Percentiles rank a stretch among this genome's conserved stretches.
Evolutionary conservation across 2,329 filamentous ascomycete species (phyloP).

Genomic region (Diaporthe ilicicola): DNA sequence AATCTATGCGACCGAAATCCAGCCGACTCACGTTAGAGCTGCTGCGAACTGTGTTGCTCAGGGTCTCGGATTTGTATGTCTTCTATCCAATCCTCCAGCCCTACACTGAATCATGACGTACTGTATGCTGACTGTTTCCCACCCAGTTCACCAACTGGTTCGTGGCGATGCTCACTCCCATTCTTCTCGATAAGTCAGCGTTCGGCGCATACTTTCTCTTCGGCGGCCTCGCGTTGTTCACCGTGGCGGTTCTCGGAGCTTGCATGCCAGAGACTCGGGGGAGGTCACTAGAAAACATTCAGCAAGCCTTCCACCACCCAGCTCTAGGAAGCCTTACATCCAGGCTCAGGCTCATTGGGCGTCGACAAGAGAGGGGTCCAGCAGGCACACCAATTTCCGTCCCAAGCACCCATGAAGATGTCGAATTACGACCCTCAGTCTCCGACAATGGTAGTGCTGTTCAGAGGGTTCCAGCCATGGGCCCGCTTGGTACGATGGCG

Average conservation of each 20-base stretch:
- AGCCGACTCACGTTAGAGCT: constrained; percentile 62
- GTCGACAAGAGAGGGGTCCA: not conserved
- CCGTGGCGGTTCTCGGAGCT: constrained; percentile 47
- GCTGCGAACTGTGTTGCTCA: constrained; percentile 61
- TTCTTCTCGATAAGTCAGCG: constrained; percentile 50
- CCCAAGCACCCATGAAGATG: not conserved
- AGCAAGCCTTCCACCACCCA: constrained; percentile 52
- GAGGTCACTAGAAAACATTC: constrained; percentile 56
- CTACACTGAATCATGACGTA: too few species aligned
- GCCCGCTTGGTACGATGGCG: not conserved
- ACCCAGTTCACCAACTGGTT: constrained; percentile 49
- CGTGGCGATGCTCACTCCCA: constrained; percentile 53
- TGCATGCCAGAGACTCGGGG: constrained; percentile 62
- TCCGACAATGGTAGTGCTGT: not conserved
- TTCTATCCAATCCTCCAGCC: too few species aligned
- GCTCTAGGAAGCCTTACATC: constrained; percentile 11
- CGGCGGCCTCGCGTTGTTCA: constrained; percentile 49
- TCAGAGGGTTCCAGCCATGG: not conserved
- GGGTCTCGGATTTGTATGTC: constrained; percentile 40
- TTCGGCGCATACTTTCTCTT: constrained; percentile 58
- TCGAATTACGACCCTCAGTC: not conserved
- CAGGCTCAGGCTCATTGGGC: not conserved
- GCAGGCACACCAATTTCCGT: not conserved
- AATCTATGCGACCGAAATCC: constrained; percentile 67
- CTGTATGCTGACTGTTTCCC: not conserved